Conservation (phyloP, 2,329 filamentous ascomycete species). For the Colletotrichum tabaci region DNA sequence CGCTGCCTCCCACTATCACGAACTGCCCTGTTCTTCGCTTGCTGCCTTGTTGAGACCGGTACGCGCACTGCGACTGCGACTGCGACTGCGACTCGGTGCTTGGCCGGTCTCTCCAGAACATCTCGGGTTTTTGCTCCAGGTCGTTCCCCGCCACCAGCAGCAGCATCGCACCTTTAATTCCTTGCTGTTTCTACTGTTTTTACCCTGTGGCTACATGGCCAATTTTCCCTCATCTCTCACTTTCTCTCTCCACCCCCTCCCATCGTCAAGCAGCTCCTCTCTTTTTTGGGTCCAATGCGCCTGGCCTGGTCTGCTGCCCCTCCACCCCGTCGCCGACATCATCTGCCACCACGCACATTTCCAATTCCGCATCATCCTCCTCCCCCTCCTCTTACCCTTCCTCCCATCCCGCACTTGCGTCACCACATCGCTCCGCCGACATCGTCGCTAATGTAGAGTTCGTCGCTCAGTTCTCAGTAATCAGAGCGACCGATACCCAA, state of each 20-base stretch:
- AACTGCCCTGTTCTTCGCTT: no score
- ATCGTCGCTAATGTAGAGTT: slow-evolving; percentile 12
- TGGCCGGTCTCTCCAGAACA: neutral
- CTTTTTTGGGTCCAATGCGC: slow-evolving; percentile 40
- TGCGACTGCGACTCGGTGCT: no score
- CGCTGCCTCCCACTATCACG: neutral
- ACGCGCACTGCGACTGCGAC: neutral
- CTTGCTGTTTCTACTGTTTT: neutral
- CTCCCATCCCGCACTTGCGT: slow-evolving; percentile 1
- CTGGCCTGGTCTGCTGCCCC: slow-evolving; percentile 21
- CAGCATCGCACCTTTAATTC: neutral
- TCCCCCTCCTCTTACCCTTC: neutral
- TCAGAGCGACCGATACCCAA: slow-evolving; percentile 37
- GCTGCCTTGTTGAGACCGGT: slow-evolving; percentile 10
- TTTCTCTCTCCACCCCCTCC: slow-evolving; percentile 18
- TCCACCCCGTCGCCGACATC: slow-evolving; percentile 39
- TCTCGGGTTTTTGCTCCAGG: neutral
- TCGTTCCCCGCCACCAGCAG: neutral
- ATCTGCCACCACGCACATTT: slow-evolving; percentile 13
- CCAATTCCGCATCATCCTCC: neutral
- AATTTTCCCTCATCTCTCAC: slow-evolving; percentile 31
- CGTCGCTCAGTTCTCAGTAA: slow-evolving; percentile 13
- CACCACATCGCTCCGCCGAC: neutral
- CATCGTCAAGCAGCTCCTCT: slow-evolving; percentile 41
- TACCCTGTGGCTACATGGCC: slow-evolving; percentile 2